phyloP scores from a whole-genome alignment of 306 rosid species.

The Vigna mungo region DNA sequence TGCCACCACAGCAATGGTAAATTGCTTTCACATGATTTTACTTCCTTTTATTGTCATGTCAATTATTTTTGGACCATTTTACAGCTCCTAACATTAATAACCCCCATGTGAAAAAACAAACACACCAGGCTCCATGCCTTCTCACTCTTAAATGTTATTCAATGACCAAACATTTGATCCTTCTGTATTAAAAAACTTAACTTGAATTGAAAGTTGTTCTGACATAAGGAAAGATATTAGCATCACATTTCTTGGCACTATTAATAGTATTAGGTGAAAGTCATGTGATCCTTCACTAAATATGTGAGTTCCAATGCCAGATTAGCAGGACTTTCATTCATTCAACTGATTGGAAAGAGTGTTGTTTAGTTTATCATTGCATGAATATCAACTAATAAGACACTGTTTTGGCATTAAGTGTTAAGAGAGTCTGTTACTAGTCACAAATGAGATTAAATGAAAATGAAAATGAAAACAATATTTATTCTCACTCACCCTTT shows the following conservation, averaged over 20 bases:
- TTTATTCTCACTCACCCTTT: not conserved
- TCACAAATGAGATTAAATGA: not conserved
- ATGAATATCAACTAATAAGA: too few relatives aligned
- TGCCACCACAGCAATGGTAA: slow-evolving; percentile 96
- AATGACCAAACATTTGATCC: slow-evolving; percentile 18
- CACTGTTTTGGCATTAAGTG: not conserved
- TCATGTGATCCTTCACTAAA: not conserved
- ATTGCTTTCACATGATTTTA: slow-evolving; percentile 43
- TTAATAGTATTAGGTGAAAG: not conserved
- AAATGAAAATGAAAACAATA: not conserved
- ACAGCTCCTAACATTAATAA: slow-evolving; percentile 39
- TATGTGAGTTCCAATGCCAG: not conserved
- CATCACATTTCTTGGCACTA: not conserved
- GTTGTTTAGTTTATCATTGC: too few relatives aligned
- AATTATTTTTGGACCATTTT: slow-evolving; percentile 37
- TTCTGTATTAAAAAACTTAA: not conserved
- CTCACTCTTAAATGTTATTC: slow-evolving; percentile 41
- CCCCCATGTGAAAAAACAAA: slow-evolving; percentile 23
- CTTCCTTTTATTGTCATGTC: slow-evolving; percentile 34
- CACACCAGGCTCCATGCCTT: slow-evolving; percentile 7
- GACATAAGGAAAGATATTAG: not conserved
- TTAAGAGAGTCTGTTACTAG: too few relatives aligned
- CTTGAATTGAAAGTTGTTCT: slow-evolving; percentile 26
- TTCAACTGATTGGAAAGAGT: too few relatives aligned
- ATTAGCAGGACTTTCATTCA: too few relatives aligned